Evolutionary conservation across 371 early-diverging fungal genomes (phyloP).

Genomic region (Synchytrium microbalum): DNA sequence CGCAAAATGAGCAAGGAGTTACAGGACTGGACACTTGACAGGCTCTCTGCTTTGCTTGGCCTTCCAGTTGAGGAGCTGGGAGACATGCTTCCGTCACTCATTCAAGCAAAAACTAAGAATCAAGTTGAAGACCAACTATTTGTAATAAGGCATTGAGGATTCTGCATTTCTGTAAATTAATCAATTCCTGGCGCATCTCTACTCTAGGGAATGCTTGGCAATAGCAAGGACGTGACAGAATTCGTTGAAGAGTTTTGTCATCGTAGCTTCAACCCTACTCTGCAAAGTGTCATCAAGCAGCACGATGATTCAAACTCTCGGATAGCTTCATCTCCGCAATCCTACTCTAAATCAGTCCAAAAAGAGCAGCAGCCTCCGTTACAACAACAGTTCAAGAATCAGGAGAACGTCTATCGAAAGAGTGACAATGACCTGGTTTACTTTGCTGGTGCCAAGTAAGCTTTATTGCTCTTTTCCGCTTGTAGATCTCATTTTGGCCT

Average conservation of each 20-base stretch:
- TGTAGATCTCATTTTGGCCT: slow-evolving; percentile 3
- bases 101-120: neutral
- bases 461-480: neutral
- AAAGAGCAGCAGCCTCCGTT: too few relatives aligned
- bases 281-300: too few relatives aligned
- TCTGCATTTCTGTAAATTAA: too few relatives aligned
- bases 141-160: too few relatives aligned
- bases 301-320: too few relatives aligned
- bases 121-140: neutral
- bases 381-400: slow-evolving; percentile 22
- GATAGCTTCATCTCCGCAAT: too few relatives aligned
- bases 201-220: slow-evolving; percentile 23
- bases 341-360: too few relatives aligned
- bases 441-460: slow-evolving; percentile 28
- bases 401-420: slow-evolving; percentile 40
- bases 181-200: slow-evolving; percentile 1
- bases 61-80: slow-evolving; percentile 5
- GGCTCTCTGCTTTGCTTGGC: neutral
- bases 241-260: slow-evolving; percentile 22
- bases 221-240: slow-evolving; percentile 6
- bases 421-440: slow-evolving; percentile 44
- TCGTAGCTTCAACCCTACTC: too few relatives aligned
- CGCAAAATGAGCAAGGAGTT: neutral
- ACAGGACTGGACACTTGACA: neutral
- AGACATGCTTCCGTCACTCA: neutral